A percentile compares a stretch with the other conserved stretches of the same genome.
phyloP scores from a whole-genome alignment of 345 rosid species.

The Corchorus capsularis region DNA sequence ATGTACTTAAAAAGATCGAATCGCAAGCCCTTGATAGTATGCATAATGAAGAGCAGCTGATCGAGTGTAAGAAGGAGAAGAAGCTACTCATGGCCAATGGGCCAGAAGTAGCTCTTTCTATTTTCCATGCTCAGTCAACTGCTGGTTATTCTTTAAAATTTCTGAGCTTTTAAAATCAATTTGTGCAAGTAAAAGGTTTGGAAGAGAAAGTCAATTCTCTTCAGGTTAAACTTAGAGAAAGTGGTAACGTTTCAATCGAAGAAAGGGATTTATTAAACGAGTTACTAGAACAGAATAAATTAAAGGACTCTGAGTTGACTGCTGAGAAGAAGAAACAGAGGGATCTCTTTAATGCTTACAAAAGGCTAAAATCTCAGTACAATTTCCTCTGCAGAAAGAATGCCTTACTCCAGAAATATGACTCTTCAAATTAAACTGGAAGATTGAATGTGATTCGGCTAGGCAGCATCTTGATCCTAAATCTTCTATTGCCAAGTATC shows the following conservation, averaged over 20 bases:
- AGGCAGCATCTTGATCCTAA: constrained; percentile 34
- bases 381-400: constrained; percentile 50
- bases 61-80: constrained; percentile 45
- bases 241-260: constrained; percentile 28
- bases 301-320: constrained; percentile 43
- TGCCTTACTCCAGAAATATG: constrained; percentile 48
- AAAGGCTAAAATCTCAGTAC: constrained; percentile 69
- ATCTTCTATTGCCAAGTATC: constrained; percentile 45
- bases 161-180: no score
- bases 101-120: no score
- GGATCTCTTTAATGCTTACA: constrained; percentile 43
- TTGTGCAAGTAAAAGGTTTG: constrained; percentile 43
- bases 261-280: constrained; percentile 38
- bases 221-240: constrained; percentile 32
- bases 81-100: constrained; percentile 28
- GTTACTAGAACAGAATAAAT: constrained; percentile 44
- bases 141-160: no score
- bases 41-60: constrained; percentile 35
- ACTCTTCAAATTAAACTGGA: constrained; percentile 32
- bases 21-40: constrained; percentile 25
- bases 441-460: constrained; percentile 37
- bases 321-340: constrained; percentile 48
- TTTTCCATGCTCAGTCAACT: no score
- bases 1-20: constrained; percentile 41
- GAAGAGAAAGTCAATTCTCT: constrained; percentile 46